phyloP scores from a whole-genome alignment of 352 stramenopile genomes.

The Globisporangium nunn region DNA sequence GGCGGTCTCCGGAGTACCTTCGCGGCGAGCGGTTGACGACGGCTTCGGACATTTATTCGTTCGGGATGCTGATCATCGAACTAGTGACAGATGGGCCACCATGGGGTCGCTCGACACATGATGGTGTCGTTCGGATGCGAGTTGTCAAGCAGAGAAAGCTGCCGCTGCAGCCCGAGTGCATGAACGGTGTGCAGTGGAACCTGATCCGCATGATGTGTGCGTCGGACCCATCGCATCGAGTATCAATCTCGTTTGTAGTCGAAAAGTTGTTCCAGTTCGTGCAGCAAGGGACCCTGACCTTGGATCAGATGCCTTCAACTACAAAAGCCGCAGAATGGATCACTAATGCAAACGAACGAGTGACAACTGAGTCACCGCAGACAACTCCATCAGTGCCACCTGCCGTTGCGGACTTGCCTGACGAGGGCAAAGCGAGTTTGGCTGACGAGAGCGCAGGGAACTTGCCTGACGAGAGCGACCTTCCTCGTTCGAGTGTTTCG shows the following conservation, averaged over 20 bases:
- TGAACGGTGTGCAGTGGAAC: background rate
- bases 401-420: too few species aligned
- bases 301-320: too few species aligned
- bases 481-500: too few species aligned
- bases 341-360: too few species aligned
- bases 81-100: background rate
- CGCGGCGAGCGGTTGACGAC: background rate
- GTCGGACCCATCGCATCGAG: background rate
- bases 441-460: too few species aligned
- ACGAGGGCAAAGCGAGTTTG: too few species aligned
- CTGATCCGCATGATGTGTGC: background rate
- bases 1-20: background rate
- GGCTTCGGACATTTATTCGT: background rate
- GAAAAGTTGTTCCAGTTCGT: background rate
- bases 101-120: background rate
- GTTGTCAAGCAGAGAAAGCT: background rate
- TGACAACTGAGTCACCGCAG: too few species aligned
- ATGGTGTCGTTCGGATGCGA: background rate
- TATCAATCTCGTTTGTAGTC: background rate
- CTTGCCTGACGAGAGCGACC: too few species aligned
- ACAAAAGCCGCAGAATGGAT: too few species aligned
- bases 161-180: background rate
- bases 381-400: too few species aligned
- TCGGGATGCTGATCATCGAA: background rate
- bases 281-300: background rate